A percentile compares a stretch with the other conserved stretches of the same genome.
Conservation (phyloP, 2,329 filamentous ascomycete genomes). For the Aspergillus ochraceus region DNA sequence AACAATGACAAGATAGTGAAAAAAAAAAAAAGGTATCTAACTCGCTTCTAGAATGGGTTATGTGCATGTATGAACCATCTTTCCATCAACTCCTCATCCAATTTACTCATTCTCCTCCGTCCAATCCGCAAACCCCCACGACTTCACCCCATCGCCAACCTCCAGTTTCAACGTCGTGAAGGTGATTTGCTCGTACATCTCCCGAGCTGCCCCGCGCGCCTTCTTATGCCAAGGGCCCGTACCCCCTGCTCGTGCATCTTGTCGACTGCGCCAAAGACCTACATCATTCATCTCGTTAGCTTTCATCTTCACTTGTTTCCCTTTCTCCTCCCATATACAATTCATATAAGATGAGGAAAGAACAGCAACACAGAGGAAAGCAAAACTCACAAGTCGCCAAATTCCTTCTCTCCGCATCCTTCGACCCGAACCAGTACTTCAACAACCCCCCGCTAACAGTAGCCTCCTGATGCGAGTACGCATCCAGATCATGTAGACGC, state of each 20-base stretch:
- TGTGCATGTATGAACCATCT: neutral
- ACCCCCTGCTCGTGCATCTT: constrained; percentile 63
- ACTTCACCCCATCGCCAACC: constrained; percentile 63
- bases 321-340: too few relatives aligned
- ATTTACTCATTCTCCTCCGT: constrained; percentile 23
- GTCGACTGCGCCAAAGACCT: constrained; percentile 65
- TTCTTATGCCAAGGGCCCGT: constrained; percentile 57
- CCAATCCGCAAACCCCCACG: constrained; percentile 67
- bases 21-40: too few relatives aligned
- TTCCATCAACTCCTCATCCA: neutral
- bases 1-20: too few relatives aligned
- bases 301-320: too few relatives aligned
- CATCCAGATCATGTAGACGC: constrained; percentile 72
- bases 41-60: too few relatives aligned
- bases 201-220: constrained; percentile 50
- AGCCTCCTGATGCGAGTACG: constrained; percentile 77
- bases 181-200: constrained; percentile 63
- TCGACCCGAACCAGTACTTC: constrained; percentile 90
- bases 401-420: constrained; percentile 70
- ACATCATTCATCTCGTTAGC: constrained; percentile 29
- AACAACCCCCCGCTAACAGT: constrained; percentile 76
- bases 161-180: constrained; percentile 64
- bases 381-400: constrained; percentile 70
- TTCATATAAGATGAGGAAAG: neutral
- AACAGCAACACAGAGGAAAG: neutral